phyloP scores from a whole-genome alignment of 192 early-diverging fungal species.

The Gaertneriomyces sp. region DNA sequence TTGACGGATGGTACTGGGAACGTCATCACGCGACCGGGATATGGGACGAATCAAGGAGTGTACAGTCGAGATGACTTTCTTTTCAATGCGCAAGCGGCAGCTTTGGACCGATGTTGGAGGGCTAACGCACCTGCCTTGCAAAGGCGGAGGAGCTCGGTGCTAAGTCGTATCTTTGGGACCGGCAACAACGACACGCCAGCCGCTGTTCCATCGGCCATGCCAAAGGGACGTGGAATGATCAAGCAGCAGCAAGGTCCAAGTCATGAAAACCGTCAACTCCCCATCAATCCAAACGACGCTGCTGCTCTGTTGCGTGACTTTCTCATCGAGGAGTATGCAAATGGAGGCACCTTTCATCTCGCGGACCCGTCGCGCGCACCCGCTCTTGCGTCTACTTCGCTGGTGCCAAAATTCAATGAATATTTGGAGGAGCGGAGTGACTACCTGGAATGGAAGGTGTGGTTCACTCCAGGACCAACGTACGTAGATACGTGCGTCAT shows the following conservation, averaged over 20 bases:
- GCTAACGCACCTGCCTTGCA: slow-evolving; percentile 1
- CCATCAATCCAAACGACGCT: slow-evolving; percentile 1
- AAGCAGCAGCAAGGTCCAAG: background rate
- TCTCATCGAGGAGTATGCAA: background rate
- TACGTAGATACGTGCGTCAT: background rate
- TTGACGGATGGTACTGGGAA: background rate
- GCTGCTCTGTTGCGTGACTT: slow-evolving; percentile 1
- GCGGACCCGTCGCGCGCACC: slow-evolving; percentile 1
- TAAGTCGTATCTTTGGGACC: background rate
- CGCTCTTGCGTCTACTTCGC: background rate
- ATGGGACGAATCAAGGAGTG: background rate
- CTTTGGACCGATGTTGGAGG: background rate
- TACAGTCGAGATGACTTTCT: background rate
- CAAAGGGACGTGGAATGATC: background rate
- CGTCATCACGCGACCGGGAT: background rate
- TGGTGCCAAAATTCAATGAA: slow-evolving; percentile 1
- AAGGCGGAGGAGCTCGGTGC: background rate
- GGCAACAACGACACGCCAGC: background rate
- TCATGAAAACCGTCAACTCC: background rate
- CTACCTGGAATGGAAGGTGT: background rate
- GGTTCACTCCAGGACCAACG: slow-evolving; percentile 1
- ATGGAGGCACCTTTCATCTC: background rate
- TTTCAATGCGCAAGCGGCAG: background rate
- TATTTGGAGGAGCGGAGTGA: background rate
- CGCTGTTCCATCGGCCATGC: slow-evolving; percentile 2